phyloP scores from a whole-genome alignment of 176 grass and related monocot genomes.

The Puccinellia tenuiflora region DNA sequence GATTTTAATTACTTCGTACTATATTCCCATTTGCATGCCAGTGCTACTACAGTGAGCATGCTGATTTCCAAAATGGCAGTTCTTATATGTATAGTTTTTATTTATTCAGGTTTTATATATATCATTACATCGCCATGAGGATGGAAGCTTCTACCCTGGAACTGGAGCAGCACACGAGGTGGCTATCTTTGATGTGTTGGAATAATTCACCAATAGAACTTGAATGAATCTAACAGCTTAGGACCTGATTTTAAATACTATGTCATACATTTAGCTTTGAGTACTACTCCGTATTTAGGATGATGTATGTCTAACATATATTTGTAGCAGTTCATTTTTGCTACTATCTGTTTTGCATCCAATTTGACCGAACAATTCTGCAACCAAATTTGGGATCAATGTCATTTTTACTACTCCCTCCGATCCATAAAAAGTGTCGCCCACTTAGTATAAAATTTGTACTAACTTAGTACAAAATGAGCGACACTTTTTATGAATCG shows the following conservation, averaged over 20 bases:
- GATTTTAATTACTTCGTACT: no score
- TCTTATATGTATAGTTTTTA: conserved; percentile 1
- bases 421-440: no score
- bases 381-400: neutral
- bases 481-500: no score
- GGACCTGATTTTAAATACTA: neutral
- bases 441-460: no score
- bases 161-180: conserved; percentile 90
- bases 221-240: neutral
- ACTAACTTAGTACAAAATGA: no score
- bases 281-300: neutral
- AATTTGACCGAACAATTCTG: neutral
- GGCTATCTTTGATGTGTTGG: conserved; percentile 18
- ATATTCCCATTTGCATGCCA: no score
- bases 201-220: neutral
- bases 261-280: neutral
- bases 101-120: conserved; percentile 73
- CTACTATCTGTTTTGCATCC: neutral
- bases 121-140: conserved; percentile 96
- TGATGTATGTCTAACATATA: neutral
- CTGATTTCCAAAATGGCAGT: neutral
- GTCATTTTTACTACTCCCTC: neutral
- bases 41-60: neutral
- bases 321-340: conserved; percentile 4
- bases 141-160: conserved; percentile 93